A percentile compares a stretch with the other conserved stretches of the same genome.
These are phyloP conservation scores for Botrytis cinerea DNA, from an alignment of 2,329 filamentous ascomycete genomes.

Conservation along the genomic window DNA sequence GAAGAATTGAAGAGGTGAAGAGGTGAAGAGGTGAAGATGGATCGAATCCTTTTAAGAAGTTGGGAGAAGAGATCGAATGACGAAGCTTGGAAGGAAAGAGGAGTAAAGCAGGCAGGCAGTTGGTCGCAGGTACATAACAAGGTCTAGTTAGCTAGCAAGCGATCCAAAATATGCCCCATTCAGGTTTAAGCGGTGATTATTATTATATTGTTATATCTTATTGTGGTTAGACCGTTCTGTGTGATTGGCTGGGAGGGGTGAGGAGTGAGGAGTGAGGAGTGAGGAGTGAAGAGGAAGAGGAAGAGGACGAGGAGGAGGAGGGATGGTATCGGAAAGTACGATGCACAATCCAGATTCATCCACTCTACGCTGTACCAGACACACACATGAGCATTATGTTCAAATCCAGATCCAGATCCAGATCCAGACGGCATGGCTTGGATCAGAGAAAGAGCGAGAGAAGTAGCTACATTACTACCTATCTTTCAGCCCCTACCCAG, in stretches of 20 bases:
- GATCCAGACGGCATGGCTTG: too few relatives aligned
- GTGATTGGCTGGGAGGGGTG: not conserved
- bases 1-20: not conserved
- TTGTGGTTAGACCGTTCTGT: not conserved
- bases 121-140: not conserved
- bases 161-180: not conserved
- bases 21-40: not conserved
- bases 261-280: not conserved
- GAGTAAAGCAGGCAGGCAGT: not conserved
- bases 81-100: conserved; percentile 1
- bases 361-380: not conserved
- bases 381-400: too few relatives aligned
- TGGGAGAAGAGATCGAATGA: not conserved
- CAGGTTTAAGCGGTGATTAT: not conserved
- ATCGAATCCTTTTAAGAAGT: not conserved
- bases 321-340: not conserved
- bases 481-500: not conserved
- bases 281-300: not conserved
- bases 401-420: too few relatives aligned
- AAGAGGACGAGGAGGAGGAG: not conserved
- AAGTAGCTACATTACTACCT: not conserved
- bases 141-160: not conserved
- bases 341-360: not conserved
- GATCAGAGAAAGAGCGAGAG: not conserved
- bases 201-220: not conserved